These are phyloP conservation scores for Elsinoe ampelina DNA, from an alignment of 2,329 filamentous ascomycete species.

Conservation along the genomic window DNA sequence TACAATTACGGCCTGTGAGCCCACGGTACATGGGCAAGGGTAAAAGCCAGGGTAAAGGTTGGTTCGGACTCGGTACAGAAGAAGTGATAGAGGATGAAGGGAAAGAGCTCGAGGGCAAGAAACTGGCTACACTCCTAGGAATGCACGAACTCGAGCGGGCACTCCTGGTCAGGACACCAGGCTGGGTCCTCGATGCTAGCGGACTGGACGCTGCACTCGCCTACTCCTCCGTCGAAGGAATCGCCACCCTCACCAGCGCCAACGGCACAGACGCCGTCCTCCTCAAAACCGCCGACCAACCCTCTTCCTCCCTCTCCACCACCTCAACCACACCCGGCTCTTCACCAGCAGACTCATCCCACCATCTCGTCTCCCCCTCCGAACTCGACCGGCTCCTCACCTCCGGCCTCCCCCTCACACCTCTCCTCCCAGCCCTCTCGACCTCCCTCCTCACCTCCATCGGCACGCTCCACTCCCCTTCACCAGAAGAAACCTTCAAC, in stretches of 20 bases:
- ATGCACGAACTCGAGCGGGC: slow-evolving; percentile 38
- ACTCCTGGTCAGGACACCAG: slow-evolving; percentile 37
- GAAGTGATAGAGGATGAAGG: neutral
- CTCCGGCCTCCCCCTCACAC: neutral
- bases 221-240: slow-evolving; percentile 29
- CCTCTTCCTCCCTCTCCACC: too few relatives aligned
- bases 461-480: slow-evolving; percentile 23
- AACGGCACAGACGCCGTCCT: slow-evolving; percentile 26
- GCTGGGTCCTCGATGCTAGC: slow-evolving; percentile 38
- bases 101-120: neutral
- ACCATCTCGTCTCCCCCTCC: neutral
- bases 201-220: slow-evolving; percentile 37
- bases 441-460: slow-evolving; percentile 24
- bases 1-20: slow-evolving; percentile 36
- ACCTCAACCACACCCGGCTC: too few relatives aligned
- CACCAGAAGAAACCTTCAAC: slow-evolving; percentile 30
- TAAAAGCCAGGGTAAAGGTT: slow-evolving; percentile 23
- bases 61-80: slow-evolving; percentile 26
- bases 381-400: neutral
- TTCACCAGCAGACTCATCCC: neutral
- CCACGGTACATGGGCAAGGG: slow-evolving; percentile 27
- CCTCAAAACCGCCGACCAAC: slow-evolving; percentile 21
- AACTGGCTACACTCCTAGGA: slow-evolving; percentile 35
- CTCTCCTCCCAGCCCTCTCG: slow-evolving; percentile 14
- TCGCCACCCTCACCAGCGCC: slow-evolving; percentile 29